Percentiles rank a stretch among this genome's conserved stretches.
phyloP scores from a whole-genome alignment of 2,329 filamentous ascomycete species.

The Zymoseptoria ardabiliae region DNA sequence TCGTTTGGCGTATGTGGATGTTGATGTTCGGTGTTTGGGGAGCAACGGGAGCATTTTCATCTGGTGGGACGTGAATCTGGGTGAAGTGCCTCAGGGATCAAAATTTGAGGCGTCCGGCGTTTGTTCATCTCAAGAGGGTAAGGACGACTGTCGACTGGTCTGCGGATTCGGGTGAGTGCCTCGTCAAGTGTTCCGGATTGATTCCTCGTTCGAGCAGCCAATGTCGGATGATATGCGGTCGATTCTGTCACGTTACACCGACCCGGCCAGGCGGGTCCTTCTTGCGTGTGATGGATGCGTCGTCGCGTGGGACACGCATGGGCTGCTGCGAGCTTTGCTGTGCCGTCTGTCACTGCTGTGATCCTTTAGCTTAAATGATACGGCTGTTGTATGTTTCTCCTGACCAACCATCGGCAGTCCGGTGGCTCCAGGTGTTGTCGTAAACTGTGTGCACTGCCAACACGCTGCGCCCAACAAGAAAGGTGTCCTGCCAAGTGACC shows the following conservation, averaged over 20 bases:
- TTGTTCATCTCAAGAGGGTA: neutral
- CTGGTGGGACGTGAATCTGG: neutral
- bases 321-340: neutral
- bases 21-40: neutral
- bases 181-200: neutral
- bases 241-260: neutral
- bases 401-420: too few species aligned
- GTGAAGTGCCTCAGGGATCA: neutral
- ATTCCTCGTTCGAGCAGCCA: neutral
- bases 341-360: too few species aligned
- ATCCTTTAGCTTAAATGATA: neutral
- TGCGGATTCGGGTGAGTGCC: neutral
- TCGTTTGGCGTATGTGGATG: neutral
- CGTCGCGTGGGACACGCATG: neutral
- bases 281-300: neutral
- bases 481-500: too few species aligned
- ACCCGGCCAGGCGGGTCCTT: neutral
- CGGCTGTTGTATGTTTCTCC: neutral
- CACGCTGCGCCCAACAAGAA: too few species aligned
- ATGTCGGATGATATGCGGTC: neutral
- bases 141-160: neutral
- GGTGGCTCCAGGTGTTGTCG: too few species aligned
- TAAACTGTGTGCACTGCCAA: too few species aligned
- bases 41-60: neutral
- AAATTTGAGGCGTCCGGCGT: neutral